Base-by-base conservation (phyloP, 2,329 filamentous ascomycete genomes). In the Alternaria infectoria region DNA sequence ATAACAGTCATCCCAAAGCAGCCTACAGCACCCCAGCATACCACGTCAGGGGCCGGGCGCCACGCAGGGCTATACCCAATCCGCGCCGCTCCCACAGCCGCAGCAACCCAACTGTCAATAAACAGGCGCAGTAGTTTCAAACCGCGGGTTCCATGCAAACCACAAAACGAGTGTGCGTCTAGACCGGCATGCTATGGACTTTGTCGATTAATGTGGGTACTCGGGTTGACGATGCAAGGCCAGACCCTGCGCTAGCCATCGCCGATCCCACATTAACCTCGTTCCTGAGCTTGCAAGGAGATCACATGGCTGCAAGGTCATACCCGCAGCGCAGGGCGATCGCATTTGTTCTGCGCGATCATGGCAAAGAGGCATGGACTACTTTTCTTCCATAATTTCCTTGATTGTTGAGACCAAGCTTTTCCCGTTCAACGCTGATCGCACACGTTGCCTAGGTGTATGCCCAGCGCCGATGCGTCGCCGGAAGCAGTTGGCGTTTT, bases 121-220 rank as follows among this genome's bases (percentile, higher is more conserved):
- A 61, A 61, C 54, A 61, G 23, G 26, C 46, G 59, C 59, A 61
- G 59, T 61, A 61, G 59, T 61, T 58, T 51, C 59, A 61, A 57
- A 57, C 59, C 45, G 46, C 54, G 40, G 59, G 26, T 46, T 50
- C 59, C 59, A 61, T 61, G 59, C 46, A 45, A 57, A 44, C 25
- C 28, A 60, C n/a, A 58, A 17, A 26, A 28, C 43, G 30, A 57
- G 49, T 23, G 49, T 52, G 49, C 44, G 52, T 57, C 52, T 47
- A 61, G 58, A 61, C 58, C 51, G 30, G 30, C 40, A 36, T 40
- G 30, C 28, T 32, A 19, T 30, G 50, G 26, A 49, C 32, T 40
- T 40, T 40, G 36, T 40, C 36, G 36, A 40, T 40, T 40, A 40
- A 57, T 50, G 58, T 61, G 58, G 58, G 45, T 36, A 43, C 25